Evolutionary conservation across 169 alveolate genomes (phyloP).

Genomic region (Theileria sp.): DNA sequence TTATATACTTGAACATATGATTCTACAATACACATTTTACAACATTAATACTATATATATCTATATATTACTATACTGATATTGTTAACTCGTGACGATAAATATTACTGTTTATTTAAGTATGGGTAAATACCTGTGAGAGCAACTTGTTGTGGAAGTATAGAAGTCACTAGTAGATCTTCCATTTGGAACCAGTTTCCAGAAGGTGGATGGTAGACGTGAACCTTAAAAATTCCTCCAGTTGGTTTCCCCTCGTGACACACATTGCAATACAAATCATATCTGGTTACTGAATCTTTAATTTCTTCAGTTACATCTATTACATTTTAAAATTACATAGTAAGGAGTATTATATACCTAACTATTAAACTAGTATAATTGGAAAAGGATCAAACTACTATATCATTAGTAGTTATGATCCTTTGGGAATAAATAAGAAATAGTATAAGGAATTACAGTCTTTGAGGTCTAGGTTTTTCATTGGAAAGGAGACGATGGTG

Average conservation of each 20-base stretch:
- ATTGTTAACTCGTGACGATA: neutral
- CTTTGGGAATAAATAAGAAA: slow-evolving; percentile 16
- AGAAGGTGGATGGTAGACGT: slow-evolving; percentile 85
- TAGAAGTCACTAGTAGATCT: slow-evolving; percentile 92
- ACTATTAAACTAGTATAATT: neutral
- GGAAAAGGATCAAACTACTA: neutral
- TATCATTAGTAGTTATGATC: neutral
- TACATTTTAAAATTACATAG: neutral
- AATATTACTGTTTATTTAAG: neutral
- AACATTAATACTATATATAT: neutral
- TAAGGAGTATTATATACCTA: neutral
- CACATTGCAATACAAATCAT: slow-evolving; percentile 90
- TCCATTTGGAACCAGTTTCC: slow-evolving; percentile 96
- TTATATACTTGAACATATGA: slow-evolving; percentile 63
- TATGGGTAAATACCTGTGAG: slow-evolving; percentile 75
- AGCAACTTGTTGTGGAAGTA: slow-evolving; percentile 93
- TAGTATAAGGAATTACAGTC: slow-evolving; percentile 64
- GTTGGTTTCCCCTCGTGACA: slow-evolving; percentile 95
- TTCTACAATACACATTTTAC: slow-evolving; percentile 18
- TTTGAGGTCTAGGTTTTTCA: slow-evolving; percentile 87
- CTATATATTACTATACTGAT: neutral
- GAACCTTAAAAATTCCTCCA: slow-evolving; percentile 89
- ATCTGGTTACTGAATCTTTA: slow-evolving; percentile 27
- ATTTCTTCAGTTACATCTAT: slow-evolving; percentile 40
- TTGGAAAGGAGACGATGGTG: slow-evolving; percentile 97